Evolutionary conservation across 371 early-diverging fungal genomes (phyloP).

Genomic region (Rhizopus microsporus): DNA sequence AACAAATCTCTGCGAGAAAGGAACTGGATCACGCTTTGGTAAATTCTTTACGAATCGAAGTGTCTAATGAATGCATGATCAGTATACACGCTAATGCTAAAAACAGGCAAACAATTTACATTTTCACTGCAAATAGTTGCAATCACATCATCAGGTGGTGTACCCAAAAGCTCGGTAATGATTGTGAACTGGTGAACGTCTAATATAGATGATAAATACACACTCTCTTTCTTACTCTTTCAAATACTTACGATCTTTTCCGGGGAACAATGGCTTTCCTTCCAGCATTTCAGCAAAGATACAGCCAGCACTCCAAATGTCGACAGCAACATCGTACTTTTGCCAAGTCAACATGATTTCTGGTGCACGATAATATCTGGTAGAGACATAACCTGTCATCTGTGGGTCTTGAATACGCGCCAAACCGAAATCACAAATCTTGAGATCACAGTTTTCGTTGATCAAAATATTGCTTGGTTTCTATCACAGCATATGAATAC

Average conservation of each 20-base stretch:
- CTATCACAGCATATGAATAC: slow-evolving; percentile 30
- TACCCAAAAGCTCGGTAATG: slow-evolving; percentile 91
- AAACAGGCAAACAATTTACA: slow-evolving; percentile 34
- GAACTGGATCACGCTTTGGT: slow-evolving; percentile 77
- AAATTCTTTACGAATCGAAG: slow-evolving; percentile 89
- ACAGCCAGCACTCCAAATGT: slow-evolving; percentile 85
- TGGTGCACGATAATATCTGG: slow-evolving; percentile 90
- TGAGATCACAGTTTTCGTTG: slow-evolving; percentile 95
- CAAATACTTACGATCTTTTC: slow-evolving; percentile 80
- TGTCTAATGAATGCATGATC: slow-evolving; percentile 55
- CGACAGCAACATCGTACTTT: slow-evolving; percentile 75
- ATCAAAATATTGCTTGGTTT: slow-evolving; percentile 97
- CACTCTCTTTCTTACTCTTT: background rate
- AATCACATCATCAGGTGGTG: slow-evolving; percentile 90
- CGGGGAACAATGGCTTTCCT: slow-evolving; percentile 87
- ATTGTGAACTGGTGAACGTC: slow-evolving; percentile 94
- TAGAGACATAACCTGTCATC: slow-evolving; percentile 97
- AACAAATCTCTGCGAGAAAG: slow-evolving; percentile 67
- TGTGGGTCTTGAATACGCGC: slow-evolving; percentile 91
- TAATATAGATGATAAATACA: slow-evolving; percentile 11
- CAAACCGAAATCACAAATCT: slow-evolving; percentile 97
- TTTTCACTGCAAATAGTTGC: slow-evolving; percentile 92
- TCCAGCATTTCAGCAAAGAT: slow-evolving; percentile 92
- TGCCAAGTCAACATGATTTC: slow-evolving; percentile 70
- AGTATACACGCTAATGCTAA: background rate